phyloP scores from a whole-genome alignment of 2,329 filamentous ascomycete species.

The Alternaria incomplexa region DNA sequence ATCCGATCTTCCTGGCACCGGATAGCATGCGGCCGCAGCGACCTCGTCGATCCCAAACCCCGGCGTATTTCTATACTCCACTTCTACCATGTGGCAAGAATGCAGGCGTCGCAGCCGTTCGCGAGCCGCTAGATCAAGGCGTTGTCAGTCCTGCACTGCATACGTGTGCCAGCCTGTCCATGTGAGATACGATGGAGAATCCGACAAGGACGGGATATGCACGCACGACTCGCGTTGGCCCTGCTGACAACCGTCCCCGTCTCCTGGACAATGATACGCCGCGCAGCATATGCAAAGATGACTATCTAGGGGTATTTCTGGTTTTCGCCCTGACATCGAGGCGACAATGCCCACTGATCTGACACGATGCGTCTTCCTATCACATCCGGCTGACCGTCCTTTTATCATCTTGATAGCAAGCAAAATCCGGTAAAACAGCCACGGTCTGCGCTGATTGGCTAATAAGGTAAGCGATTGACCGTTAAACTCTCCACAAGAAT shows the following conservation, averaged over 20 bases:
- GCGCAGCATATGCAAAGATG: conserved; percentile 1
- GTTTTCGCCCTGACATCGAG: conserved; percentile 8
- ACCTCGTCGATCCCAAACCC: conserved; percentile 2
- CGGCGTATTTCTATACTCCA: conserved; percentile 2
- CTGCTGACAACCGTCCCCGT: neutral
- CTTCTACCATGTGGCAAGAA: conserved; percentile 14
- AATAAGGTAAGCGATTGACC: conserved; percentile 18
- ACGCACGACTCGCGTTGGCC: neutral
- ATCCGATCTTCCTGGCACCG: conserved; percentile 3
- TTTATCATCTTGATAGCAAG: neutral
- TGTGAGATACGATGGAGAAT: neutral
- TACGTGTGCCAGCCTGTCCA: neutral
- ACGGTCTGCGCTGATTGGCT: conserved; percentile 7
- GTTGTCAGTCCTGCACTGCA: neutral
- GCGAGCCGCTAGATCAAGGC: neutral
- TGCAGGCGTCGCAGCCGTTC: conserved; percentile 1
- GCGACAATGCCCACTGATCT: conserved; percentile 1
- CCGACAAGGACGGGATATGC: conserved; percentile 1
- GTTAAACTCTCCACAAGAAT: conserved; percentile 8
- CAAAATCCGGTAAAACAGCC: conserved; percentile 9
- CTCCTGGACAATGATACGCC: neutral
- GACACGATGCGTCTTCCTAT: conserved; percentile 5
- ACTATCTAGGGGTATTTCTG: neutral
- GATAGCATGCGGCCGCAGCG: conserved; percentile 5
- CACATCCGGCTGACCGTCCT: conserved; percentile 12